A percentile compares a stretch with the other conserved stretches of the same genome.
Conservation (phyloP, 352 stramenopile genomes). For the Globisporangium emineosum region DNA sequence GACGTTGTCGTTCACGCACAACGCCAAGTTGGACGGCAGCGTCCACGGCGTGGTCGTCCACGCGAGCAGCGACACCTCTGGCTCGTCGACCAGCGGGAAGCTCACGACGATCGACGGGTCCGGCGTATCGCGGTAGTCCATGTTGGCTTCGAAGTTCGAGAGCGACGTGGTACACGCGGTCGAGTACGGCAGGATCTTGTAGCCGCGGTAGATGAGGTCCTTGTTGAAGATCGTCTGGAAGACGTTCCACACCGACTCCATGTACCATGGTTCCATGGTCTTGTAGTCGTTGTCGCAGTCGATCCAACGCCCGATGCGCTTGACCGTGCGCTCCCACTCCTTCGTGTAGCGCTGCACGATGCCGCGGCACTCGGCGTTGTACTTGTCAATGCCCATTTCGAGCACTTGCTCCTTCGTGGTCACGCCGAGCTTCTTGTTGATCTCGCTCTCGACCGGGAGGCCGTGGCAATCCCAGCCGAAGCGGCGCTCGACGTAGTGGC, state of each 20-base stretch:
- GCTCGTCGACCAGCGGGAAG: constrained; percentile 92
- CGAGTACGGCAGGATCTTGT: constrained; percentile 99
- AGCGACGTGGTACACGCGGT: constrained; percentile 97
- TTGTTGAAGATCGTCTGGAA: constrained; percentile 99
- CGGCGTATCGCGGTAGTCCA: constrained; percentile 99
- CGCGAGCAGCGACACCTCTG: constrained; percentile 87
- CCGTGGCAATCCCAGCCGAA: constrained; percentile 99
- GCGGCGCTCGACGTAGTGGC: constrained; percentile 95
- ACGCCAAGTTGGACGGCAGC: constrained; percentile 96
- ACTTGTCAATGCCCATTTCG: constrained; percentile 97
- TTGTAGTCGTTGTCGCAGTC: constrained; percentile 99
- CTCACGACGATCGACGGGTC: constrained; percentile 97
- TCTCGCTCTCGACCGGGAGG: constrained; percentile 98
- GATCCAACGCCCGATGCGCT: constrained; percentile 98
- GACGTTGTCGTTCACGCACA: constrained; percentile 96
- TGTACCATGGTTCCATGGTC: constrained; percentile 99
- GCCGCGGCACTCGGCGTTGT: constrained; percentile 97
- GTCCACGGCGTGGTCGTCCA: constrained; percentile 99
- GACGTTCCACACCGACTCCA: constrained; percentile 99
- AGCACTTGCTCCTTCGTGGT: constrained; percentile 97
- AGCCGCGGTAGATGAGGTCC: constrained; percentile 98
- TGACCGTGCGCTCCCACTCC: constrained; percentile 98
- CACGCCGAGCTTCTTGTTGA: constrained; percentile 99
- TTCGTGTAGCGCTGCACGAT: constrained; percentile 98
- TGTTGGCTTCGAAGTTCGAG: constrained; percentile 99